Base-by-base conservation (phyloP, 1,284 basidiomycete genomes). In the Rhodotorula sp. region DNA sequence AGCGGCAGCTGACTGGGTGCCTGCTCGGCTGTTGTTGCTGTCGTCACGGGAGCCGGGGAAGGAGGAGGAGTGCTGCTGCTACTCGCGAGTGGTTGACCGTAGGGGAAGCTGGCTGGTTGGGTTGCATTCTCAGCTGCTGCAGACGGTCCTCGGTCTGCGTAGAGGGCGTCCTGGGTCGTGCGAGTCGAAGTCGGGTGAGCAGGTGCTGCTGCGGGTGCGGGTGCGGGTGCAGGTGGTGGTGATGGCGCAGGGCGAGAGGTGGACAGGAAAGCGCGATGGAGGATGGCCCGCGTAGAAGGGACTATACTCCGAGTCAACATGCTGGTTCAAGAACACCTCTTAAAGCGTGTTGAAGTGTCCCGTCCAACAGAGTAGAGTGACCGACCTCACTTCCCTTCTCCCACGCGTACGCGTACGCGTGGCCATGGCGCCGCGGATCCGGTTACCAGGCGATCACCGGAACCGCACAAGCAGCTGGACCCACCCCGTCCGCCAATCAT, bases 391-490 rank as follows among this genome's bases (percentile, higher is more conserved):
- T 34, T 34, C 34, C 34, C 34, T 34, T 34, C 34, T 5, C 5
- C 34, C 34, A 5, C 7, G 34, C 7, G 6, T 8, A 5, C 7
- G 34, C 7, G 6, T 8, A 34, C 50, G 12, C 38, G 38, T 14
- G 38, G 49, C 19, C 28, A 68, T 68, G 69, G 58, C 69, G 2
- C 38, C 66, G 12, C 62, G 66, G 1, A 71, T 71, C 47, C 66
- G 66, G 6, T 49, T 71, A 10, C 66, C 69, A 7, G 4, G 10
- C 16, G 57, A 70, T 5, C 58, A 38, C 38, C 7, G 12, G 38
- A 43, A 0, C 56, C 62, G 3, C 34, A 34, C 34, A 8, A 34
- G 34, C 49, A 31, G 10, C 50, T 45, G 28, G 10, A n/a, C 16
- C 38, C 43, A 5, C 12, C 38, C 60, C 14, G 18, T 63, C 54